Evolutionary conservation across 2,329 filamentous ascomycete species (phyloP), one percentile per base, ranked within the genome.

Genomic region (Colletotrichum sp.): DNA sequence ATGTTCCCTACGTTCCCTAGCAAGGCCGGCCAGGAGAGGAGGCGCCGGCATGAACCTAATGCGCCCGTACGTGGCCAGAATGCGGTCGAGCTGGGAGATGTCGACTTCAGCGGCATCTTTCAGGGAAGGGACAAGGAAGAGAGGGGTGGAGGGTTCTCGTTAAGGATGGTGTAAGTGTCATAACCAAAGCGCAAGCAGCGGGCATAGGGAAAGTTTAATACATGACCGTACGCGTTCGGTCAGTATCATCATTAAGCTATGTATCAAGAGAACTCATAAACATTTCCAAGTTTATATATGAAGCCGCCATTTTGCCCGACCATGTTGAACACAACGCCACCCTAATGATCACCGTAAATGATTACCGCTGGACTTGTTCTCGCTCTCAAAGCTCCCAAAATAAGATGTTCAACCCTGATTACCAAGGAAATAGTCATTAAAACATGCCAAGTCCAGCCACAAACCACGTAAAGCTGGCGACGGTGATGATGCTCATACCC

Each of bases 1-100:
- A 94, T 99, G 93, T 99, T 99, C 82, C 97, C 97, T 4, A 99
- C 97, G 0, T 99, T 99, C 83, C 97, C 97, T 0, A 97, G 95
- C 80, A 98, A 98, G 85, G 97, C 97, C 0, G 95, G 96, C 2
- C 94, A 97, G 88, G 97, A 99, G 88, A 94, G 93, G 81, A 89
- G 96, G 79, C 88, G 95, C 78, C 89, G 91, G 49, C 89, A 91
- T 76, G 92, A 93, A 76, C 97, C 97, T 1, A 93, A 96, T 83
- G 97, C 97, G 8, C 97, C 97, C 0, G 91, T 91, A 52, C 89
- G 96, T 36, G 96, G 96, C 0, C 92, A 94, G 67, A 91, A 91
- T 73, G 92, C 91, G 3, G 88, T 90, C 1, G 87, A 88, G 6
- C 79, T 92, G 5, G 88, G 89, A 0, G 86, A 88, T 4, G 87